Base-by-base conservation (phyloP, 2,329 filamentous ascomycete species). In the Alternaria ventricosa region DNA sequence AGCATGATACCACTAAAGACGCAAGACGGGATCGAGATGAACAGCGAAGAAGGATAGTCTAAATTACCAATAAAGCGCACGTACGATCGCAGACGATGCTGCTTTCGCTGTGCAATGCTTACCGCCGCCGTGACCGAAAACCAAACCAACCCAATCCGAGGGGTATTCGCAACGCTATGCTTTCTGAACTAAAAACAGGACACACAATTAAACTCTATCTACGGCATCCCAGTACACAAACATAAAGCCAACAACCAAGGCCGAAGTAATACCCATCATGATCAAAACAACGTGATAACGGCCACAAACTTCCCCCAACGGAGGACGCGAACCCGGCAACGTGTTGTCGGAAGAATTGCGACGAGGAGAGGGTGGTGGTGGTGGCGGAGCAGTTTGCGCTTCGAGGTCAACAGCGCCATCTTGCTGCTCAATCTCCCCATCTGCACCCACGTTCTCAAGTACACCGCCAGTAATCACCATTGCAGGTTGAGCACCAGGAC, bases 121-220 rank as follows among this genome's bases (percentile, higher is more conserved):
- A 56, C 25, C 45, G 28, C 22, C 25, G 44, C 44, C 28, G 30
- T 47, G 41, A 59, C 41, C 51, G 45, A 55, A 57, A 57, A 43
- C 54, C 61, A 55, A 45, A 28, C 46, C 13, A 11, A 53, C 46
- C 51, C 41, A 58, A 56, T 23, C 55, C 55, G 53, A 53, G 54
- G 56, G 57, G 61, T 57, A 63, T 64, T 54, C 57, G 64, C 61
- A 66, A 64, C 55, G 64, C 61, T 66, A 66, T 66, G 64, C 64
- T 58, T 51, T 57, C 55, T 44, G 18, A 47, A 22, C 36, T 46
- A 57, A 44, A 57, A 22, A 49, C 54, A 25, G 49, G 20, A 36
- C 18, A 43, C 49, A 51, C 44, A 47, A 60, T 44, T 30, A 60
- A 55, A 50, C 23, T 50, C 43, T 54, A 57, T 50, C 36, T 30